Evolutionary conservation across 73 alveolate genomes (phyloP).

Genomic region (Paramecium caudatum): DNA sequence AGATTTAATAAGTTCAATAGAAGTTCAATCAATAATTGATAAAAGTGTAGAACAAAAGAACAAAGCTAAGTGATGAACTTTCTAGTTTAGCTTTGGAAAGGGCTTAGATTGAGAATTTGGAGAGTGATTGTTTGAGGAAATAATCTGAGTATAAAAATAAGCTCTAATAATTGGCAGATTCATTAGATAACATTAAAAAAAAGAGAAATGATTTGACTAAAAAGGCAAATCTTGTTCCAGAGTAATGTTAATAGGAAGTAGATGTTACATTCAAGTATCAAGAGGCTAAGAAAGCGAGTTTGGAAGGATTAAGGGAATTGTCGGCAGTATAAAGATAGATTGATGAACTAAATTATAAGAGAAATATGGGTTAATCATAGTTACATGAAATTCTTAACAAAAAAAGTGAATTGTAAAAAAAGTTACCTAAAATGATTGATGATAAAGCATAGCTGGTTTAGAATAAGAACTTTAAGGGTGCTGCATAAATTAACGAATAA

Average conservation of each 20-base stretch:
- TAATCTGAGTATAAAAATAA: constrained; percentile 18
- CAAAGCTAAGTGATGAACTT: constrained; percentile 27
- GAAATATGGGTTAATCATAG: constrained; percentile 6
- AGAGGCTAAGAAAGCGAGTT: constrained; percentile 37
- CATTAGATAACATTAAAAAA: neutral
- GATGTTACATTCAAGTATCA: constrained; percentile 36
- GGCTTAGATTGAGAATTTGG: constrained; percentile 37
- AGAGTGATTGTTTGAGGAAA: constrained; percentile 23
- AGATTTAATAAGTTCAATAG: constrained; percentile 24
- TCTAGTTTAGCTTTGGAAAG: constrained; percentile 39
- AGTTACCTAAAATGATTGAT: constrained; percentile 49
- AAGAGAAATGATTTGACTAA: neutral
- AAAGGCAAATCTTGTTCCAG: constrained; percentile 58
- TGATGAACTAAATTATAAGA: constrained; percentile 35
- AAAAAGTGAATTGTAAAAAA: constrained; percentile 18
- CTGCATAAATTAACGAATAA: constrained; percentile 1
- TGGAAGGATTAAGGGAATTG: neutral
- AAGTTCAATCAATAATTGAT: constrained; percentile 41
- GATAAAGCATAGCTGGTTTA: constrained; percentile 14
- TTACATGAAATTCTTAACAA: constrained; percentile 25
- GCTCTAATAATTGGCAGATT: constrained; percentile 8
- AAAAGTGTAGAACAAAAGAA: constrained; percentile 33
- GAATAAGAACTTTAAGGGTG: constrained; percentile 59
- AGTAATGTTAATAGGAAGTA: constrained; percentile 32
- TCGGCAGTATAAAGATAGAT: constrained; percentile 1